These are phyloP conservation scores for Endoconidiophora laricicola DNA, from an alignment of 2,329 filamentous ascomycete genomes.

Conservation along the genomic window DNA sequence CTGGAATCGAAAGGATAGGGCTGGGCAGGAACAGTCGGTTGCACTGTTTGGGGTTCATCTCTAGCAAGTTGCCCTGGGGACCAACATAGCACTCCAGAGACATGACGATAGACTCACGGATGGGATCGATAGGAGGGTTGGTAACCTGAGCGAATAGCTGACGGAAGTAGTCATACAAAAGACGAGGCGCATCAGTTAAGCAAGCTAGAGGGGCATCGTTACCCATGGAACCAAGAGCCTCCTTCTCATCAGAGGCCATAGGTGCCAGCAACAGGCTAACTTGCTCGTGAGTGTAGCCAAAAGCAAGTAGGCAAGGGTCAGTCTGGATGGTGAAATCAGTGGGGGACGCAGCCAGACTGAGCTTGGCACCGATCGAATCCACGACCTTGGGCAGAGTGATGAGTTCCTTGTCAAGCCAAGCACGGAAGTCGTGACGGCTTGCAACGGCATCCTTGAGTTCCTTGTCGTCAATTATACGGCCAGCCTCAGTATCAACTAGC, in stretches of 20 bases:
- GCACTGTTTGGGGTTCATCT: slow-evolving; percentile 85
- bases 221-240: slow-evolving; percentile 93
- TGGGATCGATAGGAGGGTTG: slow-evolving; percentile 93
- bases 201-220: slow-evolving; percentile 90
- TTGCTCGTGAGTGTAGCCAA: slow-evolving; percentile 91
- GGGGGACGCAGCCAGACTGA: slow-evolving; percentile 50
- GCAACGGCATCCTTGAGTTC: slow-evolving; percentile 83
- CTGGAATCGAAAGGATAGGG: slow-evolving; percentile 72
- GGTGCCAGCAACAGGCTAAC: slow-evolving; percentile 80
- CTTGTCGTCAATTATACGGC: slow-evolving; percentile 83
- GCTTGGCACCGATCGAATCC: slow-evolving; percentile 39
- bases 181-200: slow-evolving; percentile 71
- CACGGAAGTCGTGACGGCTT: slow-evolving; percentile 71
- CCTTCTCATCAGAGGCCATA: slow-evolving; percentile 95
- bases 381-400: slow-evolving; percentile 65
- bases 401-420: slow-evolving; percentile 76
- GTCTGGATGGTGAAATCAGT: slow-evolving; percentile 60
- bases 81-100: slow-evolving; percentile 92
- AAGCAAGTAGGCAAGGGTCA: slow-evolving; percentile 69
- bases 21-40: slow-evolving; percentile 72
- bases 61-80: slow-evolving; percentile 83
- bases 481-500: slow-evolving; percentile 74
- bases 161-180: slow-evolving; percentile 92
- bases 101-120: slow-evolving; percentile 96
- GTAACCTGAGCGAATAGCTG: slow-evolving; percentile 96